A percentile compares a stretch with the other conserved stretches of the same genome.
phyloP scores from a whole-genome alignment of 306 rosid species.

The peach (Prunus persica) region DNA sequence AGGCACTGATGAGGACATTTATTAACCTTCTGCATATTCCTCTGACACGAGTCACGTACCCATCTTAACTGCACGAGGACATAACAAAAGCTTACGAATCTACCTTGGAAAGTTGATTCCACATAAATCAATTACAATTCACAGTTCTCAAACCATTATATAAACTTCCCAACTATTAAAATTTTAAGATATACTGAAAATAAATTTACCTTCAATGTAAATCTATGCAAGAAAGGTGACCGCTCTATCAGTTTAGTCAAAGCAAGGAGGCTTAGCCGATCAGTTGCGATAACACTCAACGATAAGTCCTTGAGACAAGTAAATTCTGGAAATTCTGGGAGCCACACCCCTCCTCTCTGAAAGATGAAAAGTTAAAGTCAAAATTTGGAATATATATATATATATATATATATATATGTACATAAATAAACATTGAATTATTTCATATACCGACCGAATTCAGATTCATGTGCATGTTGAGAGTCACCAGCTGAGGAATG shows the following conservation, averaged over 20 bases:
- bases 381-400: background rate
- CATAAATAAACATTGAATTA: no score
- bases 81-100: no score
- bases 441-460: background rate
- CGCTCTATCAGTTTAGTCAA: slow-evolving; percentile 13
- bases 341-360: background rate
- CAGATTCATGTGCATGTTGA: background rate
- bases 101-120: no score
- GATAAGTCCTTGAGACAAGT: background rate
- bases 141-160: no score
- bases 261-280: background rate
- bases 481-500: background rate
- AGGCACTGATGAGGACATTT: no score
- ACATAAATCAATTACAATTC: no score
- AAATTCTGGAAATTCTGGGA: background rate
- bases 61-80: no score
- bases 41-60: no score
- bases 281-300: background rate
- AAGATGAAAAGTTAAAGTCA: background rate
- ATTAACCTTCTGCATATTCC: no score
- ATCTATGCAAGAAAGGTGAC: background rate
- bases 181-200: no score
- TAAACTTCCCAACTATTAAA: no score
- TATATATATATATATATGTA: no score
- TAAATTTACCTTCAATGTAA: background rate